phyloP scores from a whole-genome alignment of 1,284 basidiomycete genomes.

The Microbotryomycetes sp. region DNA sequence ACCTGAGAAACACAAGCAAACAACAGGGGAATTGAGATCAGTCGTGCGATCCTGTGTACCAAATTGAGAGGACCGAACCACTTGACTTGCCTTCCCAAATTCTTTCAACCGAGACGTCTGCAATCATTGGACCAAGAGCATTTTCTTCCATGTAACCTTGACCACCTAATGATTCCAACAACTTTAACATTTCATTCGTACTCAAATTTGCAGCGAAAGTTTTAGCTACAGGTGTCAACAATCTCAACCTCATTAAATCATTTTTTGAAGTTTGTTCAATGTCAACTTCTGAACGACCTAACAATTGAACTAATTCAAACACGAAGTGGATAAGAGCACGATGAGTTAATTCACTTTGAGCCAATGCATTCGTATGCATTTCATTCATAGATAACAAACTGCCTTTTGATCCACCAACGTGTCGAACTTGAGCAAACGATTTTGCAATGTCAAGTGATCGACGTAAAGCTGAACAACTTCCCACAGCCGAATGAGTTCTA shows the following conservation, averaged over 20 bases:
- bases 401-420: conserved; percentile 48
- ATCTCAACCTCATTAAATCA: conserved; percentile 54
- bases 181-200: conserved; percentile 59
- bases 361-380: conserved; percentile 54
- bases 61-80: background rate
- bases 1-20: conserved; percentile 7
- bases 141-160: conserved; percentile 79
- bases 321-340: conserved; percentile 58
- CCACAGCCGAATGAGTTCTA: conserved; percentile 60
- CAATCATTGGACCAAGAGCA: conserved; percentile 47
- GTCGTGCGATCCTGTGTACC: background rate
- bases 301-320: conserved; percentile 51
- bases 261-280: conserved; percentile 43
- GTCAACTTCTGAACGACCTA: conserved; percentile 57
- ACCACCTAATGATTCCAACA: conserved; percentile 67
- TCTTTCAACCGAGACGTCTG: conserved; percentile 65
- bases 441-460: conserved; percentile 59
- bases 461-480: conserved; percentile 55
- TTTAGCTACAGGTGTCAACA: conserved; percentile 65
- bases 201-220: conserved; percentile 63
- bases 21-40: background rate
- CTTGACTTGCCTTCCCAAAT: conserved; percentile 66
- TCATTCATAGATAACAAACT: conserved; percentile 47
- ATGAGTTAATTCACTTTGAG: conserved; percentile 55
- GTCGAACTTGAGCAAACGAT: conserved; percentile 56